These are phyloP conservation scores for Yarrowia sp. DNA, from an alignment of 805 yeast genomes.

Conservation along the genomic window DNA sequence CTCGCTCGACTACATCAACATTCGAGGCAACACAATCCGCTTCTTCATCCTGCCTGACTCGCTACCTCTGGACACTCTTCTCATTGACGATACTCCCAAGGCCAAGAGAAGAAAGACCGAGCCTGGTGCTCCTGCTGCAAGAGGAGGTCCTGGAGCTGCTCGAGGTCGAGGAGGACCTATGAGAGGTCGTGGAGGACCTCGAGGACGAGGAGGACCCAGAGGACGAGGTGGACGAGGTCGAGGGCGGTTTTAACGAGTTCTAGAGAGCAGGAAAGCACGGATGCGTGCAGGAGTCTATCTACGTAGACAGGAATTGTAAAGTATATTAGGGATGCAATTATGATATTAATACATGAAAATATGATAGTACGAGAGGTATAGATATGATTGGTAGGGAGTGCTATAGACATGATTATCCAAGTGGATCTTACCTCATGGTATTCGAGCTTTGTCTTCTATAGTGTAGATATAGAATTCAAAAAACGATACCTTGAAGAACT, in stretches of 20 bases:
- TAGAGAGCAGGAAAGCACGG: neutral
- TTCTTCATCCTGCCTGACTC: conserved; percentile 83
- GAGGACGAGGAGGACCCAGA: neutral
- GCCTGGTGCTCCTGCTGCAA: conserved; percentile 27
- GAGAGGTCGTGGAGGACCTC: neutral
- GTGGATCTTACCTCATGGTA: too few species aligned
- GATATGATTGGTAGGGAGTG: too few species aligned
- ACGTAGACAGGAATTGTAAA: neutral
- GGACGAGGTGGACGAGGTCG: neutral
- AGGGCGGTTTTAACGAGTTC: neutral
- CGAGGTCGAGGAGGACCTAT: conserved; percentile 28
- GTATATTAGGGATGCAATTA: neutral
- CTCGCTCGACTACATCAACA: conserved; percentile 69
- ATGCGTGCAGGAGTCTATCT: too few species aligned
- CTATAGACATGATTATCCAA: too few species aligned
- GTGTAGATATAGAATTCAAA: too few species aligned
- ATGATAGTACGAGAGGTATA: neutral
- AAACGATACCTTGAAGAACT: too few species aligned
- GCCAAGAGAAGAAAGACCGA: conserved; percentile 35
- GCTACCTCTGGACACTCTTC: conserved; percentile 55
- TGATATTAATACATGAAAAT: neutral
- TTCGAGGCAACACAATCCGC: conserved; percentile 86
- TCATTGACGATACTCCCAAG: conserved; percentile 45
- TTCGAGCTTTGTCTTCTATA: too few species aligned
- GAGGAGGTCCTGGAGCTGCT: conserved; percentile 35